Conservation (phyloP, 2,329 filamentous ascomycete species). For the Cytospora paraplurivora region DNA sequence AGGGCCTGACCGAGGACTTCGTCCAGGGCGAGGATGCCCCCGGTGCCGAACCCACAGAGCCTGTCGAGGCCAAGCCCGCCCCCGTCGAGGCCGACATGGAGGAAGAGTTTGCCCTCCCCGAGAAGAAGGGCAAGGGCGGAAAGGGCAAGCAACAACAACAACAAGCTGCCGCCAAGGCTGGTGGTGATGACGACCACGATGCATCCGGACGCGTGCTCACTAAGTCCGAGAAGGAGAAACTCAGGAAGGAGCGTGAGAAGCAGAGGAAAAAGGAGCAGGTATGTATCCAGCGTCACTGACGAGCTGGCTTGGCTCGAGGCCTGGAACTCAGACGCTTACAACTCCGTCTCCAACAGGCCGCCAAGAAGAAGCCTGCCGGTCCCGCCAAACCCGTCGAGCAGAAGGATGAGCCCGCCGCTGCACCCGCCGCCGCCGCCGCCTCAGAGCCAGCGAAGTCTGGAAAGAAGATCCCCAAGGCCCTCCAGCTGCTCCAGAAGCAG, state of each 20-base stretch:
- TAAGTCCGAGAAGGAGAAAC: slow-evolving; percentile 97
- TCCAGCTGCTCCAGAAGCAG: slow-evolving; percentile 76
- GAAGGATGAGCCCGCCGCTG: slow-evolving; percentile 44
- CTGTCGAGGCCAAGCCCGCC: slow-evolving; percentile 64
- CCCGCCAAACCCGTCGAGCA: slow-evolving; percentile 53
- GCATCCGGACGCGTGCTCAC: slow-evolving; percentile 75
- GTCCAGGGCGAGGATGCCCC: slow-evolving; percentile 67
- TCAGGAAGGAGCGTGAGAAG: slow-evolving; percentile 98
- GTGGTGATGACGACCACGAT: slow-evolving; percentile 54
- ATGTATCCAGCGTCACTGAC: slow-evolving; percentile 3
- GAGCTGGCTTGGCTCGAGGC: background rate
- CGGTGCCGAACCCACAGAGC: slow-evolving; percentile 42
- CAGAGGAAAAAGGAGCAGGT: slow-evolving; percentile 98
- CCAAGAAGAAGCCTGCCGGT: slow-evolving; percentile 71
- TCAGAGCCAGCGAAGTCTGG: slow-evolving; percentile 48
- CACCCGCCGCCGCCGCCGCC: slow-evolving; percentile 35
- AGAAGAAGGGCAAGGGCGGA: slow-evolving; percentile 71
- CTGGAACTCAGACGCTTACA: slow-evolving; percentile 12
- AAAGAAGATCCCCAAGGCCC: slow-evolving; percentile 82
- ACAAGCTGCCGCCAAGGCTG: slow-evolving; percentile 44
- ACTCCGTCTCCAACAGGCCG: slow-evolving; percentile 57
- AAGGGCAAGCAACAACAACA: slow-evolving; percentile 51
- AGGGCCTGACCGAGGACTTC: slow-evolving; percentile 73
- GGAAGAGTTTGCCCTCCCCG: slow-evolving; percentile 81
- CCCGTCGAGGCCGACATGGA: slow-evolving; percentile 80